Conservation (phyloP, 768 basidiomycete species). For the Rhodotorula diobovata region DNA sequence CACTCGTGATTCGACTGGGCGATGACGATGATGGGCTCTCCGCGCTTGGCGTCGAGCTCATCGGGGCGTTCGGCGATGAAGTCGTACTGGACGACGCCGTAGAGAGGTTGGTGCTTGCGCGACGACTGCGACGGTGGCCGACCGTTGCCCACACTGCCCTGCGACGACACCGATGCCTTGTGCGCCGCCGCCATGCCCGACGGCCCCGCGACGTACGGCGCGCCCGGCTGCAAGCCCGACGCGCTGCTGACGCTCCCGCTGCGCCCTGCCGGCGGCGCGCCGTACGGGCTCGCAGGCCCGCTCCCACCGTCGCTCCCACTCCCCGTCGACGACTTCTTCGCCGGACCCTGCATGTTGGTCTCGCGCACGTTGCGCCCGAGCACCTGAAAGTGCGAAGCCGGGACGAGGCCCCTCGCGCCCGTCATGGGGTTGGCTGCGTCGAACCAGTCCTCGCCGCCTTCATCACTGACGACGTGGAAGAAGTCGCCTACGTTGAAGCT, state of each 20-base stretch:
- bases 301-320: conserved; percentile 9
- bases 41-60: conserved; percentile 88
- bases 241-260: conserved; percentile 7
- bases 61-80: conserved; percentile 93
- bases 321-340: conserved; percentile 10
- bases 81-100: conserved; percentile 92
- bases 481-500: conserved; percentile 92
- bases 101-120: conserved; percentile 60
- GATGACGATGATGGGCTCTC: conserved; percentile 91
- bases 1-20: conserved; percentile 99
- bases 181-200: background rate
- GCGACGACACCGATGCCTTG: conserved; percentile 24
- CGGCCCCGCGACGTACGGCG: background rate
- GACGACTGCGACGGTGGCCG: conserved; percentile 35
- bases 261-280: conserved; percentile 2
- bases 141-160: conserved; percentile 28
- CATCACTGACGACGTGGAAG: conserved; percentile 85
- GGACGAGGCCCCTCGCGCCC: conserved; percentile 85
- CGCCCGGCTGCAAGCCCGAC: conserved; percentile 4
- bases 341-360: conserved; percentile 22
- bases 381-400: conserved; percentile 80
- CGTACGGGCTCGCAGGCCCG: conserved; percentile 7
- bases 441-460: conserved; percentile 60
- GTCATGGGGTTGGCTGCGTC: conserved; percentile 92
- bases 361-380: conserved; percentile 59